Percentiles rank a stretch among this genome's conserved stretches.
phyloP scores from a whole-genome alignment of 805 yeast genomes.

The Kazachstania africana region DNA sequence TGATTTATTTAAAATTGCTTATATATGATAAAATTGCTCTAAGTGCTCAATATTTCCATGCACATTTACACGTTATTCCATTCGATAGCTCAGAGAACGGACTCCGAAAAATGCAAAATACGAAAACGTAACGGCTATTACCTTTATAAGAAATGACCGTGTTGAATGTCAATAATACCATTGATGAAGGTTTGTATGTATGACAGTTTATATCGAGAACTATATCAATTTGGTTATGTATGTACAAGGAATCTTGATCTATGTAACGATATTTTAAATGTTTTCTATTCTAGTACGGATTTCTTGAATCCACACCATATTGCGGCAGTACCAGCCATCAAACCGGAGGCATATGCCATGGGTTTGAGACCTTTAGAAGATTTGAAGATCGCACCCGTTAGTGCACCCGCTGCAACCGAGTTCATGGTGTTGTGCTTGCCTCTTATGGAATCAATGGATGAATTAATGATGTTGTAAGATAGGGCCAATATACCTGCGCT shows the following conservation, averaged over 20 bases:
- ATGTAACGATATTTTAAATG: background rate
- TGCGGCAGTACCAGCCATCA: constrained; percentile 85
- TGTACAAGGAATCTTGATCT: too few species aligned
- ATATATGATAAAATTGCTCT: too few species aligned
- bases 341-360: constrained; percentile 73
- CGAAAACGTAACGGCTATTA: too few species aligned
- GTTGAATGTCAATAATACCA: too few species aligned
- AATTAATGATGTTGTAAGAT: constrained; percentile 75
- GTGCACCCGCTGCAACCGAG: constrained; percentile 78
- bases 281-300: constrained; percentile 1
- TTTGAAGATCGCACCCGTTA: constrained; percentile 86
- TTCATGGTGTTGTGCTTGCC: constrained; percentile 83
- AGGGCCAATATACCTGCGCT: constrained; percentile 89
- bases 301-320: constrained; percentile 81
- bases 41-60: too few species aligned
- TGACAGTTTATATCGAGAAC: too few species aligned
- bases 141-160: too few species aligned
- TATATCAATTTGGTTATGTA: too few species aligned
- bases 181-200: too few species aligned
- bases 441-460: constrained; percentile 65
- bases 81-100: too few species aligned
- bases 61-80: too few species aligned
- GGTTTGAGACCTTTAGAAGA: constrained; percentile 77
- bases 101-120: too few species aligned
- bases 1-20: background rate